Evolutionary conservation across 371 early-diverging fungal genomes (phyloP), one percentile per base, ranked within the genome.

Genomic region (Choanephora cucurbitarum): DNA sequence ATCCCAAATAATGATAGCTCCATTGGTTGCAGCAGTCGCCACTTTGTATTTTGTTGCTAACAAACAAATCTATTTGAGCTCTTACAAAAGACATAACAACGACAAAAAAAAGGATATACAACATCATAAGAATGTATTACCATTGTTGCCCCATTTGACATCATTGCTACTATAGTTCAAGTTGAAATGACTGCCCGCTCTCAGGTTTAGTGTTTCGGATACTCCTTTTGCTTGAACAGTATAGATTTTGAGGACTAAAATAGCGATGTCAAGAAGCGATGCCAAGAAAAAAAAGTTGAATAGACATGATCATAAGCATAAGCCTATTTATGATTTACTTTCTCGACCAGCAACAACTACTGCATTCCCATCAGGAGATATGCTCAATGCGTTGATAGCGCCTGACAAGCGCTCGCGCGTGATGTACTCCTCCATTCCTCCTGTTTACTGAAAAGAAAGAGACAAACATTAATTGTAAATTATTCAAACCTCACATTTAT

Each of bases 81-180:
- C 21, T 23, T 49, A 11, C 10, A 37, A 10, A 28, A 45, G 15
- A 14, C 18, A 31, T 14, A 40, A 52, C n/a, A 24, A 44, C 4
- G n/a, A n/a, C n/a, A n/a, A n/a, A n/a, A n/a, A n/a, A n/a, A n/a
- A n/a, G n/a, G n/a, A n/a, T n/a, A n/a, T n/a, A n/a, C n/a, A n/a
- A n/a, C n/a, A n/a, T 18, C 34, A 46, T 15, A n/a, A 47, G n/a
- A 5, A 31, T 55, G 9, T 10, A 23, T 55, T 69, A 82, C 85
- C 80, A 40, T 74, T 64, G 58, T 80, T 84, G 23, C 89, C 89
- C 95, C 95, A 94, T 58, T 89, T 88, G 39, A 91, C 92, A 67
- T 94, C 95, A 56, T 83, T 91, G 54, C 84, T 84, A 59, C 84
- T 81, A 43, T 81, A 84, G 56, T 82, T 87, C 17, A 77, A 50